These are phyloP conservation scores for Sphaerobolus stellatus DNA, from an alignment of 1,284 basidiomycete genomes.

Conservation along the genomic window DNA sequence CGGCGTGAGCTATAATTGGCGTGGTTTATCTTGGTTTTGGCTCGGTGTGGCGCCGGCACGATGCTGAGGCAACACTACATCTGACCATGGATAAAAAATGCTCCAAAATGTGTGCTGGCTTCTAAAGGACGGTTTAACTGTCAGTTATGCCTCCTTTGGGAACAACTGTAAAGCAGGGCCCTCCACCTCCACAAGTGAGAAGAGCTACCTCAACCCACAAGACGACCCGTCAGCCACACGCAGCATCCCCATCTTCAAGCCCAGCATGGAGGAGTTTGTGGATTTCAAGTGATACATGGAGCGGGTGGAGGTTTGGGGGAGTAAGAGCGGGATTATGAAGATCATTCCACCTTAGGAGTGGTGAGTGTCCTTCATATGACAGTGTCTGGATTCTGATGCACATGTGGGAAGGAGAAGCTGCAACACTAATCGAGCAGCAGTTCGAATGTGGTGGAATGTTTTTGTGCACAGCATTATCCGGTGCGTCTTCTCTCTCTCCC, in stretches of 20 bases:
- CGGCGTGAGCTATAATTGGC: too few species aligned
- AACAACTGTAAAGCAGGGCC: conserved; percentile 53
- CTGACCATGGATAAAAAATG: too few species aligned
- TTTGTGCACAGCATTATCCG: conserved; percentile 83
- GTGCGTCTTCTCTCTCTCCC: conserved; percentile 44
- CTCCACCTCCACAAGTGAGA: conserved; percentile 58
- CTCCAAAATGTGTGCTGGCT: too few species aligned
- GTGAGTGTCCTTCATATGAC: conserved; percentile 43
- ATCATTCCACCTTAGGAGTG: conserved; percentile 92
- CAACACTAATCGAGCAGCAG: conserved; percentile 90
- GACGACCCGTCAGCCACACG: conserved; percentile 83
- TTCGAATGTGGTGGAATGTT: conserved; percentile 73
- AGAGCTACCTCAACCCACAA: conserved; percentile 68
- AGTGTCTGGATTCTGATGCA: not conserved
- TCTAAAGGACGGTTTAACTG: too few species aligned
- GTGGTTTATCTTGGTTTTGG: too few species aligned
- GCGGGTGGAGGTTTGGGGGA: conserved; percentile 83
- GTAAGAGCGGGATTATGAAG: conserved; percentile 87
- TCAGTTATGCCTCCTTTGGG: too few species aligned
- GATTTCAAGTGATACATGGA: conserved; percentile 90
- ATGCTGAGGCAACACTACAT: too few species aligned
- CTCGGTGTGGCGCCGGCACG: too few species aligned
- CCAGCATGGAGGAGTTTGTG: conserved; percentile 82
- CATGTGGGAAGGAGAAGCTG: conserved; percentile 40
- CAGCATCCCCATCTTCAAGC: conserved; percentile 93